Evolutionary conservation across 768 basidiomycete genomes (phyloP).

Genomic region (Suillus spraguei): DNA sequence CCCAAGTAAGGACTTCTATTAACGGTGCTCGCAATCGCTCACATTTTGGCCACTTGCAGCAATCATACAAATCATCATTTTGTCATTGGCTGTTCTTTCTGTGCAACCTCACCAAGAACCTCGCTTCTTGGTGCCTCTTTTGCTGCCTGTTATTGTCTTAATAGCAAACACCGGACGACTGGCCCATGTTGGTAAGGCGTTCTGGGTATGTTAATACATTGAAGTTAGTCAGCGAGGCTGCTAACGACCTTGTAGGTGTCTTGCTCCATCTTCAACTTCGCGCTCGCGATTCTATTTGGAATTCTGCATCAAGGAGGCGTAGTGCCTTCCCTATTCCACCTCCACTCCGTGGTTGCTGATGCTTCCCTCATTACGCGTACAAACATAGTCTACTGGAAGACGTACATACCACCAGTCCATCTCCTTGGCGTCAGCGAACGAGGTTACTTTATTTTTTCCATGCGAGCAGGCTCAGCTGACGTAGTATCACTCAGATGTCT

Average conservation of each 20-base stretch:
- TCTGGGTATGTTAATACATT: conserved; percentile 32
- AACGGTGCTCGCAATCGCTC: not conserved
- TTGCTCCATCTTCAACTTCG: conserved; percentile 33
- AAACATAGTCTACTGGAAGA: conserved; percentile 42
- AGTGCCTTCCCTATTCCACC: conserved; percentile 39
- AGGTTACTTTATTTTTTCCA: conserved; percentile 20
- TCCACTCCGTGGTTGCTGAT: conserved; percentile 29
- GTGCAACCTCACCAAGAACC: conserved; percentile 43
- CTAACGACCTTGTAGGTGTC: conserved; percentile 20
- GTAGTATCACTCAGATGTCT: conserved; percentile 25
- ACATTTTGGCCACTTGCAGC: conserved; percentile 24
- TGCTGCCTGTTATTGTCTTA: conserved; percentile 36
- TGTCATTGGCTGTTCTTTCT: conserved; percentile 33
- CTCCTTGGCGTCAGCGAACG: conserved; percentile 30
- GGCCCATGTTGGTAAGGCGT: conserved; percentile 27
- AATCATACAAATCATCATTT: conserved; percentile 30
- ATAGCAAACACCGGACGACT: conserved; percentile 27
- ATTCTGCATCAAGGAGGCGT: conserved; percentile 43
- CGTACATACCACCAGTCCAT: conserved; percentile 42
- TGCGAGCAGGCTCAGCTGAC: not conserved
- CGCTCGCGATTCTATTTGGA: conserved; percentile 37
- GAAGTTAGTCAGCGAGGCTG: not conserved
- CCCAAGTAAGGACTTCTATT: conserved; percentile 18
- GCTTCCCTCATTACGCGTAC: conserved; percentile 9
- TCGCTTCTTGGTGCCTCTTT: conserved; percentile 39